A percentile compares a stretch with the other conserved stretches of the same genome.
These are phyloP conservation scores for Heracleum sosnowskyi DNA, from an alignment of 129 eudicot species.

Conservation along the genomic window DNA sequence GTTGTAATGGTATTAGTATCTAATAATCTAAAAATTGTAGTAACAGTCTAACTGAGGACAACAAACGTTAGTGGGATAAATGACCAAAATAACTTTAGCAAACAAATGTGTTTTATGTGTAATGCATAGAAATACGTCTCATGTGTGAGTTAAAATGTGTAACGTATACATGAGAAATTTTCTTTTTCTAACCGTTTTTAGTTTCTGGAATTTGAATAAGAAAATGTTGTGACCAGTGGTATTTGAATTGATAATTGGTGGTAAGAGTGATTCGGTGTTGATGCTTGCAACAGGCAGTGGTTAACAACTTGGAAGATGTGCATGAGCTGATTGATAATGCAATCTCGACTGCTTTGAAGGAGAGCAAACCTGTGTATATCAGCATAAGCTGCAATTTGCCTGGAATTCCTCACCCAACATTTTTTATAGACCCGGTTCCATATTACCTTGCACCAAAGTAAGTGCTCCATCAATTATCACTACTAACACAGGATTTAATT, in stretches of 20 bases:
- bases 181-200: too few species aligned
- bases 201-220: background rate
- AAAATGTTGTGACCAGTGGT: background rate
- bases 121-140: background rate
- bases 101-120: background rate
- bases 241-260: background rate
- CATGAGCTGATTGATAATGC: slow-evolving; percentile 82
- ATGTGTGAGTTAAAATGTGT: background rate
- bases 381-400: slow-evolving; percentile 82
- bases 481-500: background rate
- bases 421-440: slow-evolving; percentile 63
- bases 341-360: slow-evolving; percentile 79
- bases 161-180: background rate
- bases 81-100: background rate
- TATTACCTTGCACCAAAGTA: slow-evolving; percentile 60
- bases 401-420: slow-evolving; percentile 70
- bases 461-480: slow-evolving; percentile 4
- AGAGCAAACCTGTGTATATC: slow-evolving; percentile 79
- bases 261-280: background rate
- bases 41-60: background rate
- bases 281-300: slow-evolving; percentile 47
- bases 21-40: background rate
- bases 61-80: background rate
- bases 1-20: background rate
- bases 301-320: slow-evolving; percentile 81